phyloP scores from a whole-genome alignment of 2,329 filamentous ascomycete species.

The Exophiala xenobiotica region DNA sequence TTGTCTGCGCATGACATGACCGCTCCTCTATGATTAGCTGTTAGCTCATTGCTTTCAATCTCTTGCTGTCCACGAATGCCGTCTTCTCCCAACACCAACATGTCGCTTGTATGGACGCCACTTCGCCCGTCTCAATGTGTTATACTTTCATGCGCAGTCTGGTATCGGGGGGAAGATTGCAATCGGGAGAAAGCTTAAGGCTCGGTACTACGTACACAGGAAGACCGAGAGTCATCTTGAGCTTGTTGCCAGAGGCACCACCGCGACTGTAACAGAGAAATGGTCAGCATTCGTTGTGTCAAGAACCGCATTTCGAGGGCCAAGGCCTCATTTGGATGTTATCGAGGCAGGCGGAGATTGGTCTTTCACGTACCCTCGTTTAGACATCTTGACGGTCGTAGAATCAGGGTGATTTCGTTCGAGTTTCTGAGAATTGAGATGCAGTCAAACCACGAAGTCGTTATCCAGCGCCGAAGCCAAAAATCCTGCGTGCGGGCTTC shows the following conservation, averaged over 20 bases:
- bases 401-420: neutral
- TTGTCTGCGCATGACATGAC: constrained; percentile 99
- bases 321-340: too few relatives aligned
- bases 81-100: neutral
- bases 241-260: constrained; percentile 98
- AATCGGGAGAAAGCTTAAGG: constrained; percentile 4
- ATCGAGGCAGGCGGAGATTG: too few relatives aligned
- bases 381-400: constrained; percentile 28
- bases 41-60: constrained; percentile 6
- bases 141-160: too few relatives aligned
- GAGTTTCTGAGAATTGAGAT: neutral
- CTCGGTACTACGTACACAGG: constrained; percentile 76
- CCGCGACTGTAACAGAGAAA: constrained; percentile 53
- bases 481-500: neutral
- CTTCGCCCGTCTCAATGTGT: too few relatives aligned
- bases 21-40: constrained; percentile 69
- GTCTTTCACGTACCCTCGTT: constrained; percentile 32
- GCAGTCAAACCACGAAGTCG: neutral
- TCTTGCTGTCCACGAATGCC: neutral
- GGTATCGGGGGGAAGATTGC: constrained; percentile 4
- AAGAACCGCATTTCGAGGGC: too few relatives aligned
- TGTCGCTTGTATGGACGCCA: too few relatives aligned
- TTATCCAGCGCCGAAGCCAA: neutral
- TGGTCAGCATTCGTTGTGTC: constrained; percentile 4
- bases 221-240: constrained; percentile 99